Evolutionary conservation across 129 eudicot genomes (phyloP).

Genomic region (Chrysanthemum lavandulifolium): DNA sequence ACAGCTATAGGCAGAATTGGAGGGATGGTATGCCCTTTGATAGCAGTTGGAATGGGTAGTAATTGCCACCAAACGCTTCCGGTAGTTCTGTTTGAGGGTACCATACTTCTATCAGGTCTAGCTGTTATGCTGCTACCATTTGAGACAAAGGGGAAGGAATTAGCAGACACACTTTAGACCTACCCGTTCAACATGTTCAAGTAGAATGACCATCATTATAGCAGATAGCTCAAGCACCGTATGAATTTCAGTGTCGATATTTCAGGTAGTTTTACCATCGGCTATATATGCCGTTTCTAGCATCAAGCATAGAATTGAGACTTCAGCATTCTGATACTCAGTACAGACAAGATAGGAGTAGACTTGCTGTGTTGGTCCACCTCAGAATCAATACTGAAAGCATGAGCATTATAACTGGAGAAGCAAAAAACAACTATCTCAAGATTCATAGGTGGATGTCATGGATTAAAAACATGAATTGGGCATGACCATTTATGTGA

Average conservation of each 20-base stretch:
- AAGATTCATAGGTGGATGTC: too few species aligned
- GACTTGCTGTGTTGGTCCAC: neutral
- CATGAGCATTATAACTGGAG: too few species aligned
- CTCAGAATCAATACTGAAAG: too few species aligned
- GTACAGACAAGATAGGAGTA: too few species aligned
- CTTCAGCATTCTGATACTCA: too few species aligned
- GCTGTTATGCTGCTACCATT: slow-evolving; percentile 55
- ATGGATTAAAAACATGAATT: neutral
- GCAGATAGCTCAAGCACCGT: too few species aligned
- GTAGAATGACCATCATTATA: slow-evolving; percentile 1
- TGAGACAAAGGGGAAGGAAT: slow-evolving; percentile 60
- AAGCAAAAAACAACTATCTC: too few species aligned
- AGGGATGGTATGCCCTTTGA: slow-evolving; percentile 78
- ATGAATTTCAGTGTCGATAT: too few species aligned
- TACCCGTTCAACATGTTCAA: slow-evolving; percentile 11
- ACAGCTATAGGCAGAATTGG: slow-evolving; percentile 65
- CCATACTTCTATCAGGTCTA: slow-evolving; percentile 38
- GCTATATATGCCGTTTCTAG: too few species aligned
- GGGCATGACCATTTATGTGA: neutral
- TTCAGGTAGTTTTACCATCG: neutral
- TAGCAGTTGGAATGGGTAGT: slow-evolving; percentile 58
- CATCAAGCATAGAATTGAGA: too few species aligned
- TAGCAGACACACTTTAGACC: slow-evolving; percentile 29
- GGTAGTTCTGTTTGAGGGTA: slow-evolving; percentile 47
- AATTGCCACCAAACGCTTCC: slow-evolving; percentile 61